phyloP scores from a whole-genome alignment of 2,329 filamentous ascomycete species.

The Paecilomyces sp. region DNA sequence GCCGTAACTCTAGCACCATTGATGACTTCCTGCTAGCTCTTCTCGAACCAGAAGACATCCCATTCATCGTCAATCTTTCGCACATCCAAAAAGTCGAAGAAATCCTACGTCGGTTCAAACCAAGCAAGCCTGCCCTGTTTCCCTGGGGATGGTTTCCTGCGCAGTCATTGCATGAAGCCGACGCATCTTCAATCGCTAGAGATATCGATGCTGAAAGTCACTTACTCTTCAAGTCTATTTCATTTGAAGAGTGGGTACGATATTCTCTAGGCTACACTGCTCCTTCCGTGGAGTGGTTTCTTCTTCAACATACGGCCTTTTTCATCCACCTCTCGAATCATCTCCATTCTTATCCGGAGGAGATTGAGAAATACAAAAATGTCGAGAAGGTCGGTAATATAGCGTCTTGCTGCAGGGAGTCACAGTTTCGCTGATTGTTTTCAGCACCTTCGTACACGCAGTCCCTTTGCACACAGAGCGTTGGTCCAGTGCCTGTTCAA shows the following conservation, averaged over 20 bases:
- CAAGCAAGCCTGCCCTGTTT: constrained; percentile 11
- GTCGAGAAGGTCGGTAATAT: constrained; percentile 27
- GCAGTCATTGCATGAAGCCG: constrained; percentile 10
- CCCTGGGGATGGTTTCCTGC: constrained; percentile 32
- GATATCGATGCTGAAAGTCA: constrained; percentile 33
- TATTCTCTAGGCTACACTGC: constrained; percentile 29
- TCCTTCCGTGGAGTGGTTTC: constrained; percentile 29
- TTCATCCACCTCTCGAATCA: constrained; percentile 26
- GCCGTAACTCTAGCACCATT: constrained; percentile 24
- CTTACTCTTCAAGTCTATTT: constrained; percentile 30
- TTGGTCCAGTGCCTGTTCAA: constrained; percentile 23
- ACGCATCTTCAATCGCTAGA: constrained; percentile 20
- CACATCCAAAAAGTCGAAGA: constrained; percentile 34
- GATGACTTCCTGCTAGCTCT: constrained; percentile 24
- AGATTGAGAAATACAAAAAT: constrained; percentile 23
- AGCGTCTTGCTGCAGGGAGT: neutral
- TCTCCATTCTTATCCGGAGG: constrained; percentile 23
- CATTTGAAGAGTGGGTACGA: constrained; percentile 34
- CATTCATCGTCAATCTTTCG: constrained; percentile 20
- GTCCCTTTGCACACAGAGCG: constrained; percentile 32
- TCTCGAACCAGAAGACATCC: constrained; percentile 18
- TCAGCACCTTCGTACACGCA: constrained; percentile 27
- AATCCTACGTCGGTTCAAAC: constrained; percentile 26
- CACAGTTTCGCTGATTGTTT: constrained; percentile 1
- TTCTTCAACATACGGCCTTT: constrained; percentile 29